Evolutionary conservation across 257 asterid species (phyloP), one percentile per base, ranked within the genome.

Genomic region (Euphrasia confusa): DNA sequence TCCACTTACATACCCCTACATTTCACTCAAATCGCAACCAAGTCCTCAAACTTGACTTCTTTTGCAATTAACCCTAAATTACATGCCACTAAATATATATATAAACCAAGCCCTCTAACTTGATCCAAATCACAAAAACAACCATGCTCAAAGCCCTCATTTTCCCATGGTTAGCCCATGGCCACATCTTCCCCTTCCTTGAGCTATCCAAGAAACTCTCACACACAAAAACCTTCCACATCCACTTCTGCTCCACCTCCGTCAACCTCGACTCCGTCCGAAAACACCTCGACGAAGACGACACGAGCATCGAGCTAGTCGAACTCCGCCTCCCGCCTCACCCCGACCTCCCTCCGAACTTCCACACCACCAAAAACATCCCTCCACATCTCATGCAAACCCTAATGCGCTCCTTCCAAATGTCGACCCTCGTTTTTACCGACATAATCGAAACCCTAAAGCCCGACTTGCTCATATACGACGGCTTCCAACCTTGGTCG

Each of bases 141-240:
- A 30, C 33, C 33, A 54, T 68, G 73, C 14, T 47, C 26, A 70
- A 61, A 48, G 64, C 55, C 5, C 10, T 77, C 2, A 57, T 77
- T 66, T 77, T 77, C 45, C 81, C 81, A 69, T 77, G 81, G 81
- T 45, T 77, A 52, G 81, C 78, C 55, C 76, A 69, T 60, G 76
- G 74, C 8, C 75, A 72, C 55, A 47, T 76, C 1, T 69, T 52
- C 61, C 81, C 78, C 56, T 76, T 68, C 35, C 69, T 69, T 10
- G 85, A 84, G 54, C 78, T 82, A 18, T 80, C 87, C 59, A 83
- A 80, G 65, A 61, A 47, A 7, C 85, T 85, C 52, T 45, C 84
- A 53, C 15, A 67, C 56, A 2, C 69, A 26, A 72, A 73, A 73
- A 50, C 7, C 66, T 78, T 79, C 61, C 53, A 76, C 26, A 54